Conservation (phyloP, 2,329 filamentous ascomycete species). For the Fusarium sororula region DNA sequence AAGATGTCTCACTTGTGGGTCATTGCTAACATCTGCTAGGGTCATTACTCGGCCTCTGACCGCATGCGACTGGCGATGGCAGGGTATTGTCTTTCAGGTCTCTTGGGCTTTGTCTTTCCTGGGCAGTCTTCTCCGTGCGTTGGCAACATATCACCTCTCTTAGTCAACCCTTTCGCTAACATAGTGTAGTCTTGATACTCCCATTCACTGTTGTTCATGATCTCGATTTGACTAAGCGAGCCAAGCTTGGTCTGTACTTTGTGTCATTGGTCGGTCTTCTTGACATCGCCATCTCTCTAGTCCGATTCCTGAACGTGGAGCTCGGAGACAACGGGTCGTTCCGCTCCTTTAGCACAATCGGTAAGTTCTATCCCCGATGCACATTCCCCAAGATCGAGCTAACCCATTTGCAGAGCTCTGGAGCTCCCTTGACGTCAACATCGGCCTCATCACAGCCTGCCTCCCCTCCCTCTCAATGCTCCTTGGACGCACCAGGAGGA, state of each 20-base stretch:
- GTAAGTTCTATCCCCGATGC: neutral
- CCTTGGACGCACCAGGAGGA: slow-evolving; percentile 4
- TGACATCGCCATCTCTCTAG: slow-evolving; percentile 23
- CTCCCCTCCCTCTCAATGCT: slow-evolving; percentile 22
- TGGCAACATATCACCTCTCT: neutral
- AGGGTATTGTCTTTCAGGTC: slow-evolving; percentile 20
- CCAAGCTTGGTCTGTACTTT: slow-evolving; percentile 14
- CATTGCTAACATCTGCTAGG: neutral
- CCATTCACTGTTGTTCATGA: slow-evolving; percentile 24
- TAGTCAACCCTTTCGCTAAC: neutral
- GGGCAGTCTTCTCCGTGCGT: slow-evolving; percentile 24
- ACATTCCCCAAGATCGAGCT: neutral
- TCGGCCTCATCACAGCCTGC: slow-evolving; percentile 27
- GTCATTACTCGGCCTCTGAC: slow-evolving; percentile 11
- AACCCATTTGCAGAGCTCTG: slow-evolving; percentile 19
- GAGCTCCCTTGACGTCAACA: slow-evolving; percentile 30
- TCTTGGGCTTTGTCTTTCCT: slow-evolving; percentile 26
- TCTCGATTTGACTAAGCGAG: slow-evolving; percentile 10
- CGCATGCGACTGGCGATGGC: slow-evolving; percentile 17
- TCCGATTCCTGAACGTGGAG: slow-evolving; percentile 28
- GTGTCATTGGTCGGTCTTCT: slow-evolving; percentile 24
- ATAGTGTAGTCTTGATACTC: slow-evolving; percentile 1
- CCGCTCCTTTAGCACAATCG: neutral
- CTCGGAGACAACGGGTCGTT: slow-evolving; percentile 13
- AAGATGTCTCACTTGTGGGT: neutral